Conservation (phyloP, 441 rosid genomes). For the Adansonia madagascariensis region DNA sequence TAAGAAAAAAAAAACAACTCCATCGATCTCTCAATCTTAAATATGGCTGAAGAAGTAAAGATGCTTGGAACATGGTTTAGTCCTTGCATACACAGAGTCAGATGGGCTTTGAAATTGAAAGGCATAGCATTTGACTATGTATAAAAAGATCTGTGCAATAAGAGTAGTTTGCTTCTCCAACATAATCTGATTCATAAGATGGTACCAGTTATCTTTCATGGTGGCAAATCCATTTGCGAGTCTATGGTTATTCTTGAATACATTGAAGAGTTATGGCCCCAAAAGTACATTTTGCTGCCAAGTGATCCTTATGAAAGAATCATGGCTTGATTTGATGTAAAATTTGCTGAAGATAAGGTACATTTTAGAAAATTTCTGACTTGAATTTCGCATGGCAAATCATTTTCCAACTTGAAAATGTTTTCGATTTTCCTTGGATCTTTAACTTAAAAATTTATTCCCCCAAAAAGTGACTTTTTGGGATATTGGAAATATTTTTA, state of each 20-base stretch:
- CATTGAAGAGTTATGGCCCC: conserved; percentile 52
- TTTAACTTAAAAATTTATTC: too few species aligned
- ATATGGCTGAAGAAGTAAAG: conserved; percentile 22
- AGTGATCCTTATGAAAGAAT: conserved; percentile 37
- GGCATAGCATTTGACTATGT: conserved; percentile 40
- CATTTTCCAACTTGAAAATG: not conserved
- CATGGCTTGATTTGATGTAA: conserved; percentile 39
- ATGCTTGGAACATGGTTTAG: conserved; percentile 41
- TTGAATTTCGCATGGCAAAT: not conserved
- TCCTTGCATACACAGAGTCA: conserved; percentile 39
- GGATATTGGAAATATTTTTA: too few species aligned
- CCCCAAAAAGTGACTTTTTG: too few species aligned
- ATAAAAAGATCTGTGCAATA: conserved; percentile 48
- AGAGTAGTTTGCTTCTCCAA: conserved; percentile 38
- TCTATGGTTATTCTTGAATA: conserved; percentile 54
- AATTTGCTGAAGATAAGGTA: conserved; percentile 38
- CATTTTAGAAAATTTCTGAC: not conserved
- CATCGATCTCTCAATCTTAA: not conserved
- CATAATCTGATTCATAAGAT: conserved; percentile 51
- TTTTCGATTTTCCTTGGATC: not conserved
- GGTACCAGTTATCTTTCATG: conserved; percentile 46
- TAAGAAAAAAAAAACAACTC: not conserved
- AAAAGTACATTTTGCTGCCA: conserved; percentile 36
- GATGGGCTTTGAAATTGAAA: conserved; percentile 47
- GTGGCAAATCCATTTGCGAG: conserved; percentile 45